A percentile compares a stretch with the other conserved stretches of the same genome.
Evolutionary conservation across 2,329 filamentous ascomycete species (phyloP).

Genomic region (Trichoderma polysporum): DNA sequence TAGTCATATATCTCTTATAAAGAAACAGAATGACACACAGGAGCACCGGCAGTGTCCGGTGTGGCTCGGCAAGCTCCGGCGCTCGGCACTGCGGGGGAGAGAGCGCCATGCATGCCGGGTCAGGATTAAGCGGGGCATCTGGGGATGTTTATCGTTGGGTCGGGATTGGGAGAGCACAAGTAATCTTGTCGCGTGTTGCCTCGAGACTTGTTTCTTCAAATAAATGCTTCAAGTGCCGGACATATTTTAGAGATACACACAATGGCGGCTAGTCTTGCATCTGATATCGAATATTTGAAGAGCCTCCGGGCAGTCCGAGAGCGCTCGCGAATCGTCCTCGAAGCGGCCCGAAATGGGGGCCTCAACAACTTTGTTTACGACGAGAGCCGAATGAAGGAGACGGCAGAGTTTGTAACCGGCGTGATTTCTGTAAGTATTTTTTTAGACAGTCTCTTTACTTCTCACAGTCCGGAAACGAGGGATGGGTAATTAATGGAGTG

Average conservation of each 20-base stretch:
- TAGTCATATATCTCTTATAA: background rate
- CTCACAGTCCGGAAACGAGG: background rate
- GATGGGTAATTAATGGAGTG: background rate
- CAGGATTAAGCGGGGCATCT: slow-evolving; percentile 8
- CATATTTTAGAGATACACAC: background rate
- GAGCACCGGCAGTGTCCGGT: slow-evolving; percentile 7
- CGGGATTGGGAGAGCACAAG: slow-evolving; percentile 11
- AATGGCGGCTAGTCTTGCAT: background rate
- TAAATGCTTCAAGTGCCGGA: background rate
- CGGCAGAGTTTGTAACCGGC: slow-evolving; percentile 43
- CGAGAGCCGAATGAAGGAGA: slow-evolving; percentile 37
- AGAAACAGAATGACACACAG: background rate
- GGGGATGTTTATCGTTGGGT: slow-evolving; percentile 12
- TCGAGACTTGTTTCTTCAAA: background rate
- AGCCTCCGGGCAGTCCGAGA: slow-evolving; percentile 40
- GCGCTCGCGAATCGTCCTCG: slow-evolving; percentile 33
- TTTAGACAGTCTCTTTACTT: no score
- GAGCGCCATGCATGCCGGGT: background rate
- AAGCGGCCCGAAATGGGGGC: slow-evolving; percentile 38
- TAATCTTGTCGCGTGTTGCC: background rate
- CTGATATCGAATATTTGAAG: slow-evolving; percentile 34
- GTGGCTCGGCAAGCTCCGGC: slow-evolving; percentile 16
- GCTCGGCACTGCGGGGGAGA: background rate
- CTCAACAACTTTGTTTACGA: slow-evolving; percentile 46
- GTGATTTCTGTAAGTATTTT: slow-evolving; percentile 41